Evolutionary conservation across 208 protist genomes (phyloP), one percentile per base, ranked within the genome.

Genomic region (Trypanosoma mega): DNA sequence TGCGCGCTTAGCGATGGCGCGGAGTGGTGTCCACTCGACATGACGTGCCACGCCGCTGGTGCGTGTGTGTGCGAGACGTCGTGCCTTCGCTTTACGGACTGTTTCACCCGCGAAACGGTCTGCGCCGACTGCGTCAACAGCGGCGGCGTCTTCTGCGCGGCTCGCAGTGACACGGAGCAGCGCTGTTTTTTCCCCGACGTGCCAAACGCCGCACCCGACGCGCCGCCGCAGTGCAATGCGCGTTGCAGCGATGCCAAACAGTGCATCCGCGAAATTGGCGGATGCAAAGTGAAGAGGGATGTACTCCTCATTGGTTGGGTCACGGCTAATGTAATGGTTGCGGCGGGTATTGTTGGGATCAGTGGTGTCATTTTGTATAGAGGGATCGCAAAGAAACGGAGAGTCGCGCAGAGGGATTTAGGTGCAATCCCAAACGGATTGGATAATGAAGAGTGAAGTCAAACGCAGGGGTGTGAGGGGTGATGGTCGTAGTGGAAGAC

Each of bases 21-120:
- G 53, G 33, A 36, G 8, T 86, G 80, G 80, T 82, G 72, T 55
- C 80, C 75, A 0, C 59, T 62, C n/a, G 73, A 71, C 33, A 86
- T 82, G 75, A 74, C 63, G 16, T 86, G 80, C 54, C 61, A 82
- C 33, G 31, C 55, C 4, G 45, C 49, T 18, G 11, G 7, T 49
- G 64, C 66, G 47, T 86, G 80, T 50, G 67, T 44, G n/a, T 86
- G 75, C 56, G 63, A 68, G 11, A 36, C 26, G 3, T 31, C 51
- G 3, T 82, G 75, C 56, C 59, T 79, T 0, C 53, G 63, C 24
- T 58, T 86, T 34, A 30, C 45, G 21, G 73, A 76, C 18, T 82
- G 75, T 24, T 86, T 86, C 54, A 63, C 72, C 43, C 71, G 61
- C 27, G 75, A 72, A 29, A 68, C 56, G 0, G 63, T 52, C 3